These are phyloP conservation scores for Verbascum thapsus DNA, from an alignment of 257 asterid species.

Conservation along the genomic window DNA sequence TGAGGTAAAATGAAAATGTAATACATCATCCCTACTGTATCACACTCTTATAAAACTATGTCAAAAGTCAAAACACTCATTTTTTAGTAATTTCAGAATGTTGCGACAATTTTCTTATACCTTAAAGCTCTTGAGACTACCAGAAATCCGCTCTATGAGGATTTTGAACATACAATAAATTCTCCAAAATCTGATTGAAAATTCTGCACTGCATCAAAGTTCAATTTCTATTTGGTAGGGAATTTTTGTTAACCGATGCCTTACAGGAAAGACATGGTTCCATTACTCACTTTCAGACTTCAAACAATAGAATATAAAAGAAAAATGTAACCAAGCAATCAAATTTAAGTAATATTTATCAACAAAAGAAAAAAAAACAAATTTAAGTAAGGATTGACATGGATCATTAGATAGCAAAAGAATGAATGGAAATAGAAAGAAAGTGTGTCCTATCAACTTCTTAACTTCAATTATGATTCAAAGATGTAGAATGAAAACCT, in stretches of 20 bases:
- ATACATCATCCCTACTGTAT: slow-evolving; percentile 5
- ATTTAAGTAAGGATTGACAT: not conserved
- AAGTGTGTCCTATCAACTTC: not conserved
- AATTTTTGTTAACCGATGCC: not conserved
- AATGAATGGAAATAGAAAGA: not conserved
- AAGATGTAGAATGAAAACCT: slow-evolving; percentile 47
- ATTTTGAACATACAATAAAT: not conserved
- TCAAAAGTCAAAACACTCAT: not conserved
- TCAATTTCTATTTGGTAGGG: not conserved
- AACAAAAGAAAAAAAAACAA: not conserved
- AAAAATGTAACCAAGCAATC: slow-evolving; percentile 1
- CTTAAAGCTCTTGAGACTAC: not conserved
- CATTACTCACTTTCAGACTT: not conserved
- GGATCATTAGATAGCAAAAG: slow-evolving; percentile 8
- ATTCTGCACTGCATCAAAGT: not conserved
- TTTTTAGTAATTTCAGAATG: not conserved
- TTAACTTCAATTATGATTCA: slow-evolving; percentile 8
- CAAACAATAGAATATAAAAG: slow-evolving; percentile 4
- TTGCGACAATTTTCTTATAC: not conserved
- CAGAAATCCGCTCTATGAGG: slow-evolving; percentile 16
- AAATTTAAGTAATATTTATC: not conserved
- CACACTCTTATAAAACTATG: not conserved
- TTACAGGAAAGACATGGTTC: not conserved
- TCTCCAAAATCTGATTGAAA: slow-evolving; percentile 10
- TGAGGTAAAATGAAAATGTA: not conserved